These are phyloP conservation scores for Aureobasidium zeae DNA, from an alignment of 2,329 filamentous ascomycete species.

Conservation along the genomic window DNA sequence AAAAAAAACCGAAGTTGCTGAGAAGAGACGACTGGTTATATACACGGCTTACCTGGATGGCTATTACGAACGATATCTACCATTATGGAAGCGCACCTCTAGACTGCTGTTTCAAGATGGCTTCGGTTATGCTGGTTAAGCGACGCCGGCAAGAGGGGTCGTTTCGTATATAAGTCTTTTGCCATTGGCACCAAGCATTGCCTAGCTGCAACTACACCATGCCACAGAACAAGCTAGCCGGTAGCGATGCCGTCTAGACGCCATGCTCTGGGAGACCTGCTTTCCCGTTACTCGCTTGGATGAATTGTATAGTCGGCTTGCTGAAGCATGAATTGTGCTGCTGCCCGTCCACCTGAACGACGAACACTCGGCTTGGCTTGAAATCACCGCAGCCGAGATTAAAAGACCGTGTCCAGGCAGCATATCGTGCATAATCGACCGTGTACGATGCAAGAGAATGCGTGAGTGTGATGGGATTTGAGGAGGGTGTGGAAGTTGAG, in stretches of 20 bases:
- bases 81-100: background rate
- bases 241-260: background rate
- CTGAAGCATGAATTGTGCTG: background rate
- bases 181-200: background rate
- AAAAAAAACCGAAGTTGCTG: background rate
- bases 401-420: background rate
- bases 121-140: constrained; percentile 11
- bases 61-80: no score
- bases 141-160: constrained; percentile 2
- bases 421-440: constrained; percentile 7
- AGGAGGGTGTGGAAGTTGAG: background rate
- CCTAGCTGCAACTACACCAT: background rate
- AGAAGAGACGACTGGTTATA: constrained; percentile 3
- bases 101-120: constrained; percentile 5
- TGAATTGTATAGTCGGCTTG: background rate
- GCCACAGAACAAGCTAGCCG: background rate
- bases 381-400: background rate
- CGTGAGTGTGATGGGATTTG: background rate
- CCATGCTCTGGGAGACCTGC: background rate
- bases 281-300: background rate
- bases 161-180: constrained; percentile 8
- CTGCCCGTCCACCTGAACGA: background rate
- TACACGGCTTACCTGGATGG: constrained; percentile 2
- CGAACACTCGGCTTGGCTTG: background rate
- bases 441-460: constrained; percentile 2